A percentile compares a stretch with the other conserved stretches of the same genome.
phyloP scores from a whole-genome alignment of 2,329 filamentous ascomycete genomes.

The Leptographium procerum region DNA sequence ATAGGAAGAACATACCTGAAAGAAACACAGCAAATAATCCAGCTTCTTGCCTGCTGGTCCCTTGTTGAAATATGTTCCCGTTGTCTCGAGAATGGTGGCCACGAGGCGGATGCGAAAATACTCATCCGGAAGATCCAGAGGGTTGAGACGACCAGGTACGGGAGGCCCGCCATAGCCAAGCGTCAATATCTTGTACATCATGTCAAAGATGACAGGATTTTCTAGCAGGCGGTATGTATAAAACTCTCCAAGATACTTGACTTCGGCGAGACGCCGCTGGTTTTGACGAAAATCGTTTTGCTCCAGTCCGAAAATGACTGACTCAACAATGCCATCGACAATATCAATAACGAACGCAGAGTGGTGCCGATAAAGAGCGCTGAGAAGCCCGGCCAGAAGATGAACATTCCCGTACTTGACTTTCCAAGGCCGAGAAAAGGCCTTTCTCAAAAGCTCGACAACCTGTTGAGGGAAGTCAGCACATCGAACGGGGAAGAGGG shows the following conservation, averaged over 20 bases:
- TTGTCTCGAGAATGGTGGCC: constrained; percentile 84
- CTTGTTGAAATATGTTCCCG: constrained; percentile 90
- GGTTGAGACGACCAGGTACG: constrained; percentile 62
- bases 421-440: constrained; percentile 92
- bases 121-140: constrained; percentile 81
- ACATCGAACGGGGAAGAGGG: not conserved
- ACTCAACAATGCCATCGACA: constrained; percentile 84
- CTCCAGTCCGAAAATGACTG: constrained; percentile 77
- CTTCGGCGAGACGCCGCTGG: constrained; percentile 85
- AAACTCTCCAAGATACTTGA: constrained; percentile 90
- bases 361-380: constrained; percentile 83
- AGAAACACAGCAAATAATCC: constrained; percentile 93
- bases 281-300: constrained; percentile 97
- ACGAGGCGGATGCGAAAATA: constrained; percentile 91
- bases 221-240: constrained; percentile 98
- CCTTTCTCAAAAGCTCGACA: constrained; percentile 55
- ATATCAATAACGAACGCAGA: constrained; percentile 83
- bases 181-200: constrained; percentile 85
- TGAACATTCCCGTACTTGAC: constrained; percentile 97
- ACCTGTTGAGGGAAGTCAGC: constrained; percentile 12
- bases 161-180: constrained; percentile 86
- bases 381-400: constrained; percentile 78
- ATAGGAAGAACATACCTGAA: constrained; percentile 52
- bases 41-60: constrained; percentile 92
- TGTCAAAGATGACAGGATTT: constrained; percentile 89